phyloP scores from a whole-genome alignment of 768 basidiomycete genomes.

The Pulveroboletus sp. region DNA sequence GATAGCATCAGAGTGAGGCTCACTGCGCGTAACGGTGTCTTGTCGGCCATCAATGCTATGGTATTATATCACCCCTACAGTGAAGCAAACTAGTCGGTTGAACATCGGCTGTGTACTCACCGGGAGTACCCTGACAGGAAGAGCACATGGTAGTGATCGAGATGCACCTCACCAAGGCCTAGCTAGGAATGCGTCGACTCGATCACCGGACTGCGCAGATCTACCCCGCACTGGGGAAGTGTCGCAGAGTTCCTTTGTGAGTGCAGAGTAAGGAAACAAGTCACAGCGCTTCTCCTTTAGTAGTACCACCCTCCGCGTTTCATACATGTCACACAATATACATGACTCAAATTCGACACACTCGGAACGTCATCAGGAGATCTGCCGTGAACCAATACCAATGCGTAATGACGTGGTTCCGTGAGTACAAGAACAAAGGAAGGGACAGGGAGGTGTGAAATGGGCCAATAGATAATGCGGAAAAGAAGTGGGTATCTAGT shows the following conservation, averaged over 20 bases:
- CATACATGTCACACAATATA: background rate
- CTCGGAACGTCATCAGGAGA: slow-evolving; percentile 2
- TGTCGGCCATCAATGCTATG: too few species aligned
- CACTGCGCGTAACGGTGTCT: background rate
- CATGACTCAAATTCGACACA: slow-evolving; percentile 1
- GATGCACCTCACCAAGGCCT: background rate
- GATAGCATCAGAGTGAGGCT: background rate
- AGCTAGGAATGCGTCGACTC: background rate
- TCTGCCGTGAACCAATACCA: slow-evolving; percentile 3
- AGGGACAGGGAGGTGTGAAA: background rate
- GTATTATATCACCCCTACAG: background rate
- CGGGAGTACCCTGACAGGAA: too few species aligned
- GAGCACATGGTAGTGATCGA: background rate
- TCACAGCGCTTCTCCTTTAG: background rate
- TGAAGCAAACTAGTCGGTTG: background rate
- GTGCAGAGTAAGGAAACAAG: background rate
- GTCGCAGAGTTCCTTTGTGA: background rate
- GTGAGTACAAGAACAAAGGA: background rate
- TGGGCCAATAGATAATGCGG: background rate
- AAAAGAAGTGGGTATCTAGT: slow-evolving; percentile 16
- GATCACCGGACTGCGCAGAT: background rate
- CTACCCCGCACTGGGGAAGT: background rate
- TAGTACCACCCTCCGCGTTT: too few species aligned
- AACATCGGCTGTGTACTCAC: too few species aligned
- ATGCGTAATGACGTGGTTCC: slow-evolving; percentile 1